Evolutionary conservation across 2,329 filamentous ascomycete species (phyloP).

Genomic region (Alternaria ventricosa): DNA sequence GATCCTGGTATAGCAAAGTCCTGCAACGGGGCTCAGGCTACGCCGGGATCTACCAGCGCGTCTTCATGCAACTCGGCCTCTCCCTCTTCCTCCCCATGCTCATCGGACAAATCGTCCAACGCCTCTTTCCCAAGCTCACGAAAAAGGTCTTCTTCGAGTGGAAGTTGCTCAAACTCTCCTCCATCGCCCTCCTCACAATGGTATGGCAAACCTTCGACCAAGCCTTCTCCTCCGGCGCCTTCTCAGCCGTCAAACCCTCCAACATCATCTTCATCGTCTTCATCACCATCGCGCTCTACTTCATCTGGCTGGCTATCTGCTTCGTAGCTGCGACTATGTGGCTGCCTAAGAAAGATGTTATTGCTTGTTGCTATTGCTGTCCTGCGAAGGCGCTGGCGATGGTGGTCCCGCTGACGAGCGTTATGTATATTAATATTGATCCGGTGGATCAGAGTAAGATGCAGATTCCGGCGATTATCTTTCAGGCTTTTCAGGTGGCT

Average conservation of each 20-base stretch:
- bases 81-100: slow-evolving; percentile 70
- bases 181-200: slow-evolving; percentile 56
- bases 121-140: slow-evolving; percentile 61
- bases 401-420: slow-evolving; percentile 70
- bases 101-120: slow-evolving; percentile 66
- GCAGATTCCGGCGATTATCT: slow-evolving; percentile 69
- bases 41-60: slow-evolving; percentile 67
- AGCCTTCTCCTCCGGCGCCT: slow-evolving; percentile 68
- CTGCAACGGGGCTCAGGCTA: slow-evolving; percentile 63
- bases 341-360: slow-evolving; percentile 66
- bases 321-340: slow-evolving; percentile 61
- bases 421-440: slow-evolving; percentile 69
- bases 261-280: slow-evolving; percentile 72
- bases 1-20: slow-evolving; percentile 61
- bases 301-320: slow-evolving; percentile 68
- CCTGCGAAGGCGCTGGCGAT: slow-evolving; percentile 76
- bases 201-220: slow-evolving; percentile 72
- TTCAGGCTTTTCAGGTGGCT: slow-evolving; percentile 54
- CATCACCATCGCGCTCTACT: slow-evolving; percentile 69
- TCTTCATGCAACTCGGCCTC: slow-evolving; percentile 72
- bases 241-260: slow-evolving; percentile 63
- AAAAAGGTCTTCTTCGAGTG: slow-evolving; percentile 60
- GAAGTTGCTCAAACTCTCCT: slow-evolving; percentile 55
- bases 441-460: slow-evolving; percentile 64
- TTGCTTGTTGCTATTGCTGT: slow-evolving; percentile 75